These are phyloP conservation scores for Agaricus blazei DNA, from an alignment of 768 basidiomycete genomes.

Conservation along the genomic window DNA sequence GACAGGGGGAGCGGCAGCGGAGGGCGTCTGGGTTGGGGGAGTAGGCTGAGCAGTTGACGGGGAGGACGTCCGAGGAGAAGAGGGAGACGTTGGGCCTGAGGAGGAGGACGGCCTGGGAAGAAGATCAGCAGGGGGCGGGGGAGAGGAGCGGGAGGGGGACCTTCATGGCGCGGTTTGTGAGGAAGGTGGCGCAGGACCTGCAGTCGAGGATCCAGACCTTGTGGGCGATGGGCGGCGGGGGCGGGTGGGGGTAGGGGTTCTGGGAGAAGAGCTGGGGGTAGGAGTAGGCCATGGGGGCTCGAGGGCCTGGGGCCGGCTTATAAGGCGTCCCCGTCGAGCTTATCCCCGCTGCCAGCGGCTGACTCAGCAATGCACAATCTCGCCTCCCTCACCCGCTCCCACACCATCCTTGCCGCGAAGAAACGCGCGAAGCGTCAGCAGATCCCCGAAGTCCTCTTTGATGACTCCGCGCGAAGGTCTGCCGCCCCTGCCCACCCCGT, in stretches of 20 bases:
- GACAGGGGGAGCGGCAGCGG: conserved; percentile 30
- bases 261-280: conserved; percentile 23
- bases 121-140: conserved; percentile 2
- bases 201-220: conserved; percentile 84
- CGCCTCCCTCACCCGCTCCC: conserved; percentile 55
- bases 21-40: conserved; percentile 41
- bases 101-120: conserved; percentile 69
- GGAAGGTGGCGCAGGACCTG: conserved; percentile 62
- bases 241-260: conserved; percentile 37
- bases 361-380: conserved; percentile 31
- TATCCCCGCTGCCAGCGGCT: conserved; percentile 15
- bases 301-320: conserved; percentile 10
- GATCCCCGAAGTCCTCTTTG: conserved; percentile 79
- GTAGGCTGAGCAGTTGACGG: conserved; percentile 70
- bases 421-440: conserved; percentile 61
- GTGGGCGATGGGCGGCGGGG: conserved; percentile 46
- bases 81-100: conserved; percentile 76
- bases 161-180: conserved; percentile 87
- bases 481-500: conserved; percentile 13
- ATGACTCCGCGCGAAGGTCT: conserved; percentile 79
- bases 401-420: conserved; percentile 61
- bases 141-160: conserved; percentile 24
- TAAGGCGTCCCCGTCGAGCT: conserved; percentile 13
- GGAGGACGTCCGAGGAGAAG: conserved; percentile 78
- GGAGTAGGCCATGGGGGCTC: conserved; percentile 22